Base-by-base conservation (phyloP, 352 stramenopile genomes). In the Pythium brassicae region DNA sequence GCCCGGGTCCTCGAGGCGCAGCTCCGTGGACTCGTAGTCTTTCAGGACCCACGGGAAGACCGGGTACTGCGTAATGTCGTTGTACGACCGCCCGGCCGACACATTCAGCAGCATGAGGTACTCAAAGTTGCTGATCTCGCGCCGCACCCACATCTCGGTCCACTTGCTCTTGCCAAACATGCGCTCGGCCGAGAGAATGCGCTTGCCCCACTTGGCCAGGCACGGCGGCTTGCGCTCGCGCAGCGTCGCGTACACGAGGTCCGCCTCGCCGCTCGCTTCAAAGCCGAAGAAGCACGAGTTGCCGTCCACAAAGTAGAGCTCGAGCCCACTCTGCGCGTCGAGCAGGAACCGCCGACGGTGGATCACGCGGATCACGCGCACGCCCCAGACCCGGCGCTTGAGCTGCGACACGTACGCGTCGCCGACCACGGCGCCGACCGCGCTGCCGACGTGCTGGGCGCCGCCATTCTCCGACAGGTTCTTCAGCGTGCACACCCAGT, bases 31-130 rank as follows among this genome's bases (percentile, higher is more conserved):
- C 20, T 70, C 57, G 66, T 98, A 99, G 66, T 98, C 87, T 26
- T 57, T 71, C 29, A 99, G 50, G 10, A 99, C 78, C 97, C 97
- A 99, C 25, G 97, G 97, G 72, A 99, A 98, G n/a, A 99, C 93
- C 1, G 96, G 96, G 70, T 99, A 99, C 59, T 98, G 94, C 17
- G 83, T 96, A 17, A 97, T 59, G 50, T 97, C 90, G 50, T 97
- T 96, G 54, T 85, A 78, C 27, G 82, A 94, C 37, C 90, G 74
- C 1, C 87, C 89, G 1, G 87, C 83, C 35, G 86, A 68, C 47
- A 92, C 94, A 71, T 97, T 97, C 25, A 97, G 63, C 53, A 91
- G 92, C 44, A 84, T 57, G 6, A 97, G 61, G 57, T 97, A 97
- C 39, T 95, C 85, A 49, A 95, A 99, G 61, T 99, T 99, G 8